Evolutionary conservation across 2,329 filamentous ascomycete genomes (phyloP), one percentile per base, ranked within the genome.

Genomic region (Cephalotrichum gorgonifer): DNA sequence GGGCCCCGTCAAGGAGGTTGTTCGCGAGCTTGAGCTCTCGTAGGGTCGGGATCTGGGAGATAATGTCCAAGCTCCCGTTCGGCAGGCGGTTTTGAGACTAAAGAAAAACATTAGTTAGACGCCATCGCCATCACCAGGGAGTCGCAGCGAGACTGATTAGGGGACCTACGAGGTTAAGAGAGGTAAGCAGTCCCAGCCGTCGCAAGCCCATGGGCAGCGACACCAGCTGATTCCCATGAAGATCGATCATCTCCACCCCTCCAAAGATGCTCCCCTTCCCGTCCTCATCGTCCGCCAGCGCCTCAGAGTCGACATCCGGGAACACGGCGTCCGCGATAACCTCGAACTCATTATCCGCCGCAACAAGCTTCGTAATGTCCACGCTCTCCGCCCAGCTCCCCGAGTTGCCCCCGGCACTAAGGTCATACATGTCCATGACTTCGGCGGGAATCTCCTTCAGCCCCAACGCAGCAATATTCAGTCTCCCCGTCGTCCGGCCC

Each of bases 381-480:
- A 97, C 88, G 51, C 86, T 85, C 64, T 97, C 91, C 2, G 89
- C 89, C 93, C 93, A 97, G 30, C 83, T 80, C 11, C 81, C 77
- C 31, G 76, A 79, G 12, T 71, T 73, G 33, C 83, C 79, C 49
- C 81, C 74, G 2, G 78, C 75, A 48, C 89, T 82, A 17, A 87
- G 72, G 57, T 89, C 86, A 62, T 96, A 97, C 90, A 97, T 97
- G 49, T 82, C 80, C 66, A 95, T 70, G 0, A 97, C 86, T 59
- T 94, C 87, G 1, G 78, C 66, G 0, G 93, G 93, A 3, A 98
- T 85, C 50, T 85, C 75, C 52, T 81, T 85, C 35, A 98, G 65
- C 1, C 81, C 79, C 73, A 97, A 77, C 0, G 86, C 89, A 1
- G 90, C 84, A 60, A 98, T 90, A 55, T 96, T 96, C 35, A 98